Percentiles rank a stretch among this genome's conserved stretches.
phyloP scores from a whole-genome alignment of 2,329 filamentous ascomycete species.

The Trichoderma koningii region DNA sequence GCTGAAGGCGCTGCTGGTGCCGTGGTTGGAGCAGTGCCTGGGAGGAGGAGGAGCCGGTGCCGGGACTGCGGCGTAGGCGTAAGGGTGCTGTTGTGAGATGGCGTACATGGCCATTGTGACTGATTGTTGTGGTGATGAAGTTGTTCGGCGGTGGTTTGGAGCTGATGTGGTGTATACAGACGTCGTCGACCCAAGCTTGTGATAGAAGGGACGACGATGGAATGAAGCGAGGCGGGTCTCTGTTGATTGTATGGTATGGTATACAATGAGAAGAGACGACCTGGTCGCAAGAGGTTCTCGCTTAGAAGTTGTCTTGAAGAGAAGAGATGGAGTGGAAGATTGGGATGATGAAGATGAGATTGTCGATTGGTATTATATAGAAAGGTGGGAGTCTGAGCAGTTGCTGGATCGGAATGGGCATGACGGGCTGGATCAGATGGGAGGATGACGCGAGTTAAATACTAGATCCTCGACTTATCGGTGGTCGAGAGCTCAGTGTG shows the following conservation, averaged over 20 bases:
- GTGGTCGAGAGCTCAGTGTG: slow-evolving; percentile 21
- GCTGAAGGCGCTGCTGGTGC: slow-evolving; percentile 92
- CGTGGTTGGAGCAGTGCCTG: slow-evolving; percentile 70
- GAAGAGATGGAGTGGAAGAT: slow-evolving; percentile 7
- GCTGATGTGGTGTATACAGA: neutral
- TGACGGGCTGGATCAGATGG: slow-evolving; percentile 23
- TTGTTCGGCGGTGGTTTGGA: slow-evolving; percentile 18
- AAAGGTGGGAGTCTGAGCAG: slow-evolving; percentile 17
- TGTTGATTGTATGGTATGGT: neutral
- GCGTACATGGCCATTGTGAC: slow-evolving; percentile 42
- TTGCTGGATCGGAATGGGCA: slow-evolving; percentile 22
- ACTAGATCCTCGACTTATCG: slow-evolving; percentile 26
- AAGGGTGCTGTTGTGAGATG: slow-evolving; percentile 41
- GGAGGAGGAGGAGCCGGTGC: slow-evolving; percentile 42
- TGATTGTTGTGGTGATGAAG: neutral
- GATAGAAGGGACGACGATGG: slow-evolving; percentile 24
- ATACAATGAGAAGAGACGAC: slow-evolving; percentile 11
- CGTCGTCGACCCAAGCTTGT: neutral
- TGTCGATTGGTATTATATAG: slow-evolving; percentile 24
- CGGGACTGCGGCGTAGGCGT: slow-evolving; percentile 37
- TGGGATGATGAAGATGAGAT: slow-evolving; percentile 13
- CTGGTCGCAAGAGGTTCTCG: neutral
- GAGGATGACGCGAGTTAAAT: slow-evolving; percentile 28
- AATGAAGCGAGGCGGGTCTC: slow-evolving; percentile 3
- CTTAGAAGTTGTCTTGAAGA: neutral